Evolutionary conservation across 2,329 filamentous ascomycete genomes (phyloP).

Genomic region (Ascochyta viciae-villosae): DNA sequence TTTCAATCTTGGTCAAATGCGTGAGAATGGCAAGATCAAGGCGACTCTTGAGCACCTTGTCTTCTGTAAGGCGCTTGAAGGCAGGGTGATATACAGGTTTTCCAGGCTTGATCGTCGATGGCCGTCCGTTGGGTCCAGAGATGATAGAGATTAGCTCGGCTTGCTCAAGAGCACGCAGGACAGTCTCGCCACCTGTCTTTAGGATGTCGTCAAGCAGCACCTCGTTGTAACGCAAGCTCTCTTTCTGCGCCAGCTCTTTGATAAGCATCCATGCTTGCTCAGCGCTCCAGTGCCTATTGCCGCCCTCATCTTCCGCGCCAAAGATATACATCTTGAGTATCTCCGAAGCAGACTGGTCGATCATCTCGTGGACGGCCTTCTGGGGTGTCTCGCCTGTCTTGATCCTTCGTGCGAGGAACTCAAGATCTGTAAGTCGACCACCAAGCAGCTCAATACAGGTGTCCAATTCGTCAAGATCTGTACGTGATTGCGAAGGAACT

Average conservation of each 20-base stretch:
- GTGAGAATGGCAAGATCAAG: constrained; percentile 72
- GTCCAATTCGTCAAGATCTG: constrained; percentile 76
- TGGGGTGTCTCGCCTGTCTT: constrained; percentile 84
- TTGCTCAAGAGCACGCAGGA: constrained; percentile 80
- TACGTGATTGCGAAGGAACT: constrained; percentile 56
- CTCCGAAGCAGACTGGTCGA: constrained; percentile 86
- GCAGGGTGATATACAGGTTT: constrained; percentile 87
- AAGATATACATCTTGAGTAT: constrained; percentile 93
- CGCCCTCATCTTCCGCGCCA: constrained; percentile 58
- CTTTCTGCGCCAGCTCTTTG: constrained; percentile 74
- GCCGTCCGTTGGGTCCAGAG: constrained; percentile 74
- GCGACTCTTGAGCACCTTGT: constrained; percentile 74
- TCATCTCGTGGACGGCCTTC: constrained; percentile 84
- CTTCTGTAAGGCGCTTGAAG: constrained; percentile 74
- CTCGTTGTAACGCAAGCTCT: constrained; percentile 82
- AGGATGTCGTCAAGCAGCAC: constrained; percentile 80
- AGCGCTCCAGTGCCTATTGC: constrained; percentile 72
- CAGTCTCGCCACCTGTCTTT: constrained; percentile 73
- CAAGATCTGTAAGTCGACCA: constrained; percentile 92
- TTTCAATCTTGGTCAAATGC: constrained; percentile 75
- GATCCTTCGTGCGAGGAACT: constrained; percentile 89
- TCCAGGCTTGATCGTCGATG: constrained; percentile 77
- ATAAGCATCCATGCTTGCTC: constrained; percentile 93
- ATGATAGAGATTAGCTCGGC: constrained; percentile 84
- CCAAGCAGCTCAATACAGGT: constrained; percentile 82